These are phyloP conservation scores for Hypomyces perniciosus DNA, from an alignment of 2,329 filamentous ascomycete genomes.

Conservation along the genomic window DNA sequence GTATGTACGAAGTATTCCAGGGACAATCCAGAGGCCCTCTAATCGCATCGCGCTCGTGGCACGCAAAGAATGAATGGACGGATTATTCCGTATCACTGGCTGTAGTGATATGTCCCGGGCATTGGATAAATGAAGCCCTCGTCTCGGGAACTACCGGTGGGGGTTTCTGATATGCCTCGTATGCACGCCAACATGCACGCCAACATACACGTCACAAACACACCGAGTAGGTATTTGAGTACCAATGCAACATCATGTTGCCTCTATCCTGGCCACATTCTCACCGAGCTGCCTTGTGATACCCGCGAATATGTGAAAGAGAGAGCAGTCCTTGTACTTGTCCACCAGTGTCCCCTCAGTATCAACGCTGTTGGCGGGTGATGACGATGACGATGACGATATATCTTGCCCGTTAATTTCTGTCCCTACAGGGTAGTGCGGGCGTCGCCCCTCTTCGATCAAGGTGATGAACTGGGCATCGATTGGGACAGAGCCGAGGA, in stretches of 20 bases:
- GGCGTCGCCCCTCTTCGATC: slow-evolving; percentile 66
- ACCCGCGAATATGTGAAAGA: slow-evolving; percentile 60
- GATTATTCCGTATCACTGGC: no score
- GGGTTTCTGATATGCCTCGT: no score
- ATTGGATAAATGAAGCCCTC: no score
- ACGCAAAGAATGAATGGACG: no score
- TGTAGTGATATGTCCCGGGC: no score
- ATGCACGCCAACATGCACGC: no score
- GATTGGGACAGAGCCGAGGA: slow-evolving; percentile 82
- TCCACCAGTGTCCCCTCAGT: slow-evolving; percentile 48
- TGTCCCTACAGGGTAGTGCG: slow-evolving; percentile 65
- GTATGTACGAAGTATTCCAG: no score
- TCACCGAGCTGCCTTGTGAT: slow-evolving; percentile 44
- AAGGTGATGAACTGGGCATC: slow-evolving; percentile 87
- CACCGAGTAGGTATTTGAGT: no score
- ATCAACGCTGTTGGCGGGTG: slow-evolving; percentile 10
- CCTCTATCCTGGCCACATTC: slow-evolving; percentile 1
- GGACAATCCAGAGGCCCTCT: no score
- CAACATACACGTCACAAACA: no score
- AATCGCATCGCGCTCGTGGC: no score
- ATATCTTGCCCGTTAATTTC: slow-evolving; percentile 52
- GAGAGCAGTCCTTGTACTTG: slow-evolving; percentile 67
- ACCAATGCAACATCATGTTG: slow-evolving; percentile 1
- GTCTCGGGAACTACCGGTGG: no score
- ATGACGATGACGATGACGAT: slow-evolving; percentile 22